Base-by-base conservation (phyloP, 345 rosid species). In the Erucastrum elatum region DNA sequence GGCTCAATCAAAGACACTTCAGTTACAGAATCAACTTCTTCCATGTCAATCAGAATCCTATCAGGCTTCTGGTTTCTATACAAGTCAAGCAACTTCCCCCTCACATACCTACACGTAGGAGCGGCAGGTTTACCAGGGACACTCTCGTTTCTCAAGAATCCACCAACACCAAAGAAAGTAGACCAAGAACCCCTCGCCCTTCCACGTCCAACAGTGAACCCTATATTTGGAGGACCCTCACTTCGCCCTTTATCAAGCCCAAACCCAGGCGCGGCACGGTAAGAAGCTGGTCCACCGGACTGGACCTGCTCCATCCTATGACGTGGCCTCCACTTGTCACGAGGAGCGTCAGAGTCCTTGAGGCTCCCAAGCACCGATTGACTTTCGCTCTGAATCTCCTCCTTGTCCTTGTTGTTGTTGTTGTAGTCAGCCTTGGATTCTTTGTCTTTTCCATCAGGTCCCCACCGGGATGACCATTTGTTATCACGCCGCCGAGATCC, bases 401-500 rank as follows among this genome's bases (percentile, higher is more conserved):
- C 97, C 81, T 89, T 89, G 46, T 91, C 97, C 81, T 89, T 87
- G 76, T 86, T 95, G 80, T 91, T 37, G 44, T 37, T 95, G 80
- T 91, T 37, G 44, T 37, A 37, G 11, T 8, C 44, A 37, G 10
- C 98, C 63, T 88, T 91, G 46, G 88, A 75, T 64, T 91, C 97
- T 78, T 87, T 95, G 65, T 90, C 99, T 81, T 87, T 93, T 64
- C 89, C 99, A 29, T 93, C 98, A 75, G 98, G 97, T 81, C 99
- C 98, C 99, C 98, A 95, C 65, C 98, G 87, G 13, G 97, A 90
- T 21, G 97, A 87, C 99, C 98, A 95, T 76, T 95, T 95, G 84
- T 82, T 86, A 81, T 95, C 98, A 46, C 99, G 87, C 7, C 96
- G 87, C 7, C 94, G 86, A 51, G 56, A 51, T n/a, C 21, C 56